Evolutionary conservation across 2,329 filamentous ascomycete species (phyloP).

Genomic region (Aspergillus brunneoviolaceus): DNA sequence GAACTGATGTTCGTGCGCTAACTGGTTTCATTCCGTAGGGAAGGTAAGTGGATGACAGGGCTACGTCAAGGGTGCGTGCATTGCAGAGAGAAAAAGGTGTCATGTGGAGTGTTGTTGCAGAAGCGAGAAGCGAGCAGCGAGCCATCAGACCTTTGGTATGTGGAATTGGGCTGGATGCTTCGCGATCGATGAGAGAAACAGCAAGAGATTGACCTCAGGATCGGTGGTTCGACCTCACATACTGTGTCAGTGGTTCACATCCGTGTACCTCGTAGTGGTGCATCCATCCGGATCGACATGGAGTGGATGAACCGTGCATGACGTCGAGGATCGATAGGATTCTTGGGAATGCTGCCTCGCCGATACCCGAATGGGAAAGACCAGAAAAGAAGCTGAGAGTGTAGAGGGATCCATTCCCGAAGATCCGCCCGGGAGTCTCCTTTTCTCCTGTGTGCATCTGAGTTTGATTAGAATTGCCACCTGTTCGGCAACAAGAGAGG

Average conservation of each 20-base stretch:
- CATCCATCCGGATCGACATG: constrained; percentile 12
- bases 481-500: background rate
- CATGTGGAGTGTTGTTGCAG: background rate
- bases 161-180: background rate
- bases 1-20: background rate
- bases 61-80: constrained; percentile 3
- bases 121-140: background rate
- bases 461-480: constrained; percentile 11
- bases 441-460: constrained; percentile 16
- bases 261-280: background rate
- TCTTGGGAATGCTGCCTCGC: constrained; percentile 7
- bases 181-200: background rate
- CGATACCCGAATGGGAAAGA: constrained; percentile 8
- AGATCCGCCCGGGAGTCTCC: constrained; percentile 9
- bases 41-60: background rate
- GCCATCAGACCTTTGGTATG: background rate
- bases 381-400: background rate
- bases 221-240: background rate
- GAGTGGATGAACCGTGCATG: constrained; percentile 24
- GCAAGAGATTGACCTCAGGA: background rate
- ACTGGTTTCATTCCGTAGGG: background rate
- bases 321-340: constrained; percentile 15
- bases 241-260: background rate
- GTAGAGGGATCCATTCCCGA: background rate
- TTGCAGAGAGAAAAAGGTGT: background rate